Percentiles rank a stretch among this genome's conserved stretches.
Evolutionary conservation across 345 rosid genomes (phyloP).

Genomic region (Conringia planisiliqua): DNA sequence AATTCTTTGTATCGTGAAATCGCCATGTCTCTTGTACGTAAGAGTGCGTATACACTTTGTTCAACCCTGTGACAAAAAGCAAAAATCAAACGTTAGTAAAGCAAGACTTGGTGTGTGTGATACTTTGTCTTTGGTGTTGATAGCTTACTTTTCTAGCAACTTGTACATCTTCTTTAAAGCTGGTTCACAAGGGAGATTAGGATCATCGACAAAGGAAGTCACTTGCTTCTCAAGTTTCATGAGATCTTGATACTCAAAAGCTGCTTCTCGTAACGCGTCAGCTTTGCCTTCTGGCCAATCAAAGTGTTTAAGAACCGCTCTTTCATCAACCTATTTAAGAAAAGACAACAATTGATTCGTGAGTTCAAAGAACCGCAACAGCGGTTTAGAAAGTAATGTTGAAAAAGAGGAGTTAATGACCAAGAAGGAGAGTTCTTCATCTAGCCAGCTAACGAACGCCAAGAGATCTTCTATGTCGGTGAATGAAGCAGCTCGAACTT

Average conservation of each 20-base stretch:
- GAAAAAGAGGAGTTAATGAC: slow-evolving; percentile 25
- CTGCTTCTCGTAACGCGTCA: slow-evolving; percentile 92
- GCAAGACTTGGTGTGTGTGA: background rate
- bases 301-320: slow-evolving; percentile 97
- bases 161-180: slow-evolving; percentile 93
- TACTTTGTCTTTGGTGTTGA: background rate
- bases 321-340: slow-evolving; percentile 75
- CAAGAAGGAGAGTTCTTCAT: slow-evolving; percentile 98
- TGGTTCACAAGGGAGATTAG: slow-evolving; percentile 73
- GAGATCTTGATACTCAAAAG: slow-evolving; percentile 95
- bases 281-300: slow-evolving; percentile 99
- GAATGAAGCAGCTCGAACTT: slow-evolving; percentile 87
- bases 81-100: background rate
- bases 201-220: slow-evolving; percentile 80
- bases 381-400: background rate
- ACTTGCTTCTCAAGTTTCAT: slow-evolving; percentile 81
- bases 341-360: background rate
- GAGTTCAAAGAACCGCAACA: background rate
- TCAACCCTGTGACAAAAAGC: slow-evolving; percentile 56
- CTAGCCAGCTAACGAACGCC: slow-evolving; percentile 95
- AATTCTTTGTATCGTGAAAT: slow-evolving; percentile 78
- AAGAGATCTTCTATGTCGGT: slow-evolving; percentile 67
- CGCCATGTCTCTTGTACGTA: slow-evolving; percentile 98
- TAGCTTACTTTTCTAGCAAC: slow-evolving; percentile 85
- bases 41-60: slow-evolving; percentile 80